These are phyloP conservation scores for Cladosporium sp. DNA, from an alignment of 2,329 filamentous ascomycete genomes.

Conservation along the genomic window DNA sequence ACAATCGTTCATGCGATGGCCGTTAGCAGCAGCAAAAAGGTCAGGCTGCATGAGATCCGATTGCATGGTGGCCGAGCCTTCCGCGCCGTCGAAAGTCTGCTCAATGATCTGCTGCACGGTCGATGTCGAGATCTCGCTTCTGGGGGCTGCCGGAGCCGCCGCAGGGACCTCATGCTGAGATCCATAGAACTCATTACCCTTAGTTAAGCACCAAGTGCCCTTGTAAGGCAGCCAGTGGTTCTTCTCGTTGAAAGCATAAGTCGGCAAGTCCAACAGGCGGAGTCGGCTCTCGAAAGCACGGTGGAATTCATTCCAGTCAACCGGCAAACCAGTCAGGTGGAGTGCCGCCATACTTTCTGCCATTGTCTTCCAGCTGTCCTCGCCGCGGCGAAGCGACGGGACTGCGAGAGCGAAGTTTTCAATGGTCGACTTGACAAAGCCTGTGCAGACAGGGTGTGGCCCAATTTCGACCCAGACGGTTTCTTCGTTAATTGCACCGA, in stretches of 20 bases:
- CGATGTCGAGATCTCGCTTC: constrained; percentile 8
- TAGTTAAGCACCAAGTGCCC: constrained; percentile 35
- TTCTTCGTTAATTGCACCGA: constrained; percentile 36
- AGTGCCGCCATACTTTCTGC: constrained; percentile 50
- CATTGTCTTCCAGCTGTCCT: constrained; percentile 51
- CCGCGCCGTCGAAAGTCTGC: neutral
- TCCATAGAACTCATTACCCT: constrained; percentile 23
- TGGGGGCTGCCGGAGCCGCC: constrained; percentile 3
- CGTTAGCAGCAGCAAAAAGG: constrained; percentile 18
- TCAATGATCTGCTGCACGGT: constrained; percentile 19
- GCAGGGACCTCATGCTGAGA: neutral
- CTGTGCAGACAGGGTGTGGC: constrained; percentile 43
- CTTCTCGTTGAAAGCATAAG: constrained; percentile 38
- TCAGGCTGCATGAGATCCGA: constrained; percentile 20
- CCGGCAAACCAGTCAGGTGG: constrained; percentile 53
- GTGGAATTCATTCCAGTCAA: constrained; percentile 65
- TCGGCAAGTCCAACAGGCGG: constrained; percentile 55
- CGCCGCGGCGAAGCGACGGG: constrained; percentile 21
- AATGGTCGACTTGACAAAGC: constrained; percentile 16
- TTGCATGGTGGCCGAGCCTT: constrained; percentile 17
- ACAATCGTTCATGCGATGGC: constrained; percentile 19
- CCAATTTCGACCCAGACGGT: constrained; percentile 49
- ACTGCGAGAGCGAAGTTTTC: neutral
- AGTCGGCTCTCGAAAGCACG: constrained; percentile 48
- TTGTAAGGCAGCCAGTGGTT: constrained; percentile 41